These are phyloP conservation scores for Tuber melanosporum DNA, from an alignment of 495 filamentous ascomycete species.

Conservation along the genomic window DNA sequence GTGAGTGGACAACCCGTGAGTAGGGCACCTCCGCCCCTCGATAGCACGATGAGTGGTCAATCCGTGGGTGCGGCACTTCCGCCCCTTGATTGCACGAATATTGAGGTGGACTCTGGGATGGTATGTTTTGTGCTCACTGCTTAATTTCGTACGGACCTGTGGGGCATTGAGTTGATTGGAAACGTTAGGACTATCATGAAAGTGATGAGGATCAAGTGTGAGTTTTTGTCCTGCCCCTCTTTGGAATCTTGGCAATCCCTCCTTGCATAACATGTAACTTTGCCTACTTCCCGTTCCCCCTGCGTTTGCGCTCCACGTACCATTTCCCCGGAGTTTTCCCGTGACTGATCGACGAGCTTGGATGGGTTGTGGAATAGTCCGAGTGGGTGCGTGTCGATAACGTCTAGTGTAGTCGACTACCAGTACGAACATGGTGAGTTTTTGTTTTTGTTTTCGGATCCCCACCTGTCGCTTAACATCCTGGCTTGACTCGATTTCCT, in stretches of 20 bases:
- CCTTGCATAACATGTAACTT: background rate
- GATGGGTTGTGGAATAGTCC: constrained; percentile 11
- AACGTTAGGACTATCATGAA: background rate
- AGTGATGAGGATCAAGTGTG: constrained; percentile 17
- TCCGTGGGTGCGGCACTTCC: background rate
- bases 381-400: constrained; percentile 30
- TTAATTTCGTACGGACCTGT: background rate
- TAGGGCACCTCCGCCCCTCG: background rate
- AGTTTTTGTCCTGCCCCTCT: background rate
- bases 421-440: constrained; percentile 28
- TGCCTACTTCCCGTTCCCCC: background rate
- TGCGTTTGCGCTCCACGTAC: background rate
- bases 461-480: background rate
- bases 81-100: constrained; percentile 12
- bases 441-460: background rate
- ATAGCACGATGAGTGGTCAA: too few species aligned
- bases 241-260: background rate
- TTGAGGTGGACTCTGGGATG: constrained; percentile 36
- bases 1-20: too few species aligned
- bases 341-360: background rate
- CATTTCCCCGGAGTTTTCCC: background rate
- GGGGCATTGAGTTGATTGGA: background rate
- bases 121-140: constrained; percentile 8
- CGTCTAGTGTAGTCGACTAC: constrained; percentile 27
- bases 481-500: background rate